Evolutionary conservation across 306 rosid species (phyloP).

Genomic region (Ziziphus jujuba): DNA sequence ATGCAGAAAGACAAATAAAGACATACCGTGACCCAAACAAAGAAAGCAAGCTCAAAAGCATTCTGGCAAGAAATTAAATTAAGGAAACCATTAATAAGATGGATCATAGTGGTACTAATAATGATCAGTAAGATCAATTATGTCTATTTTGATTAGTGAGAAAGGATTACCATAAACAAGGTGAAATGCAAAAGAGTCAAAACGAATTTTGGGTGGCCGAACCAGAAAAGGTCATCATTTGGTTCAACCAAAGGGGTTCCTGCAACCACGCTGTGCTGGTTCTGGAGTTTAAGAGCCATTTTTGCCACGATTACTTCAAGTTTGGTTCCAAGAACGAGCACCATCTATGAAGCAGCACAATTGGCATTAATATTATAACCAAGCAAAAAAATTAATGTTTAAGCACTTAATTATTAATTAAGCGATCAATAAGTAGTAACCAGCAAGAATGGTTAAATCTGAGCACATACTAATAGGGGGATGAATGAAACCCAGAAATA

Average conservation of each 20-base stretch:
- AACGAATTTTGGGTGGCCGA: conserved; percentile 44
- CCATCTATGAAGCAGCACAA: conserved; percentile 27
- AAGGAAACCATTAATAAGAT: background rate
- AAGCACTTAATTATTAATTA: too few relatives aligned
- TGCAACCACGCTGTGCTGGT: conserved; percentile 32
- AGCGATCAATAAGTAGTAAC: background rate
- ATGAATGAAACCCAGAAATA: conserved; percentile 60
- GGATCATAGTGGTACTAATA: background rate
- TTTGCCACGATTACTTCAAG: conserved; percentile 51
- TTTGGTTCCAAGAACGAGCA: conserved; percentile 53
- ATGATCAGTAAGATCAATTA: background rate
- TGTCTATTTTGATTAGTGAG: background rate
- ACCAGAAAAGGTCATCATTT: conserved; percentile 59
- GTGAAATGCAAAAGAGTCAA: conserved; percentile 50
- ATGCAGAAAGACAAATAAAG: background rate
- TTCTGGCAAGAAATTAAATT: conserved; percentile 36
- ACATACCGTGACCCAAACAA: conserved; percentile 61
- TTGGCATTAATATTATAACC: background rate
- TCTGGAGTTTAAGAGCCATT: conserved; percentile 44
- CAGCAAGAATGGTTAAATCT: background rate
- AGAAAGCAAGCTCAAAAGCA: conserved; percentile 59
- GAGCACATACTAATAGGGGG: conserved; percentile 48
- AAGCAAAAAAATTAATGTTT: background rate
- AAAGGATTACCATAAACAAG: conserved; percentile 42
- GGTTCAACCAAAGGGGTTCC: conserved; percentile 62